Evolutionary conservation across 495 filamentous ascomycete genomes (phyloP).

Genomic region (Barbatosphaeria neglecta): DNA sequence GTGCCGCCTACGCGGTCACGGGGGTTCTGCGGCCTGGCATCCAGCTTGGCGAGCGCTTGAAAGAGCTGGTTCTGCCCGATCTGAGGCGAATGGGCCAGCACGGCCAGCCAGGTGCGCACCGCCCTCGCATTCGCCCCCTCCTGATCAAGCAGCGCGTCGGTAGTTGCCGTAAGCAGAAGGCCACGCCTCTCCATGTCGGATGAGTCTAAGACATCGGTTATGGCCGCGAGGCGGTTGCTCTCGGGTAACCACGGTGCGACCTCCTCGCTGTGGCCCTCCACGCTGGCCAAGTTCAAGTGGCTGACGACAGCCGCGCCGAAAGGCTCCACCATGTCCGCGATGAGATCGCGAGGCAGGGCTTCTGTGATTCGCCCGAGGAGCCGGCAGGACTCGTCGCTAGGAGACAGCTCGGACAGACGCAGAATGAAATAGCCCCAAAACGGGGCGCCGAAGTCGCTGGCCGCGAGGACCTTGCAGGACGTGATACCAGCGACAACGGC

Average conservation of each 20-base stretch:
- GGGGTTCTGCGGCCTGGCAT: background rate
- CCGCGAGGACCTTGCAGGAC: background rate
- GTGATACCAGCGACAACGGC: background rate
- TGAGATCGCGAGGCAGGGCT: background rate
- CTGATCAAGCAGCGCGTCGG: conserved; percentile 4
- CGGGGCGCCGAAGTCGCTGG: background rate
- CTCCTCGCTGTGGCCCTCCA: background rate
- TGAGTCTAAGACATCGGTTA: background rate
- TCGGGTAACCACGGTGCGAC: background rate
- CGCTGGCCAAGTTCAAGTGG: background rate
- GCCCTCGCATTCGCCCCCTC: background rate
- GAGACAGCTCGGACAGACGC: background rate
- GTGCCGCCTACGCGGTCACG: background rate
- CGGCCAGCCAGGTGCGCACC: conserved; percentile 15
- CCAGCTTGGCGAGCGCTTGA: background rate
- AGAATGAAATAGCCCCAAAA: background rate
- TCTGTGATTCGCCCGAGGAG: background rate
- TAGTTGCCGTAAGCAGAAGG: conserved; percentile 6
- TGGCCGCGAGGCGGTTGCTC: background rate
- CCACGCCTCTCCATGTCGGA: background rate
- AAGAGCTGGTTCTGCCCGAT: conserved; percentile 9
- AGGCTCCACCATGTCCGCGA: background rate
- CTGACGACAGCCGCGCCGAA: background rate
- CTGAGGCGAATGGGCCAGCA: conserved; percentile 13
- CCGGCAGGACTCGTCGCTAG: background rate